A percentile compares a stretch with the other conserved stretches of the same genome.
Conservation (phyloP, 2,329 filamentous ascomycete genomes). For the Falciphora oryzae region DNA sequence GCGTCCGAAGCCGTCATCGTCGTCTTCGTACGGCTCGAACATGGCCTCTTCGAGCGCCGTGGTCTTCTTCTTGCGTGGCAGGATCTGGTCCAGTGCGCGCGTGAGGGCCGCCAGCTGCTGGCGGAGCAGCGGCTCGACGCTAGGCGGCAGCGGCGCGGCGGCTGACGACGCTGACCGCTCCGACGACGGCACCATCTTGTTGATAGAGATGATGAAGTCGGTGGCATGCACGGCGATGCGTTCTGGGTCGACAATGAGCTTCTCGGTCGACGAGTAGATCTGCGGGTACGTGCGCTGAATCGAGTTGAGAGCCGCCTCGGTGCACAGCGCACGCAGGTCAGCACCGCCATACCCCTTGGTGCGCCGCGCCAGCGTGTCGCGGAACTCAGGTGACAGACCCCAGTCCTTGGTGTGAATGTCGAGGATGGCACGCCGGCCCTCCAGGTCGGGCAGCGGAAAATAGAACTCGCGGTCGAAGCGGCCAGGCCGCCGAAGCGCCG, state of each 20-base stretch:
- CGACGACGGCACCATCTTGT: conserved; percentile 93
- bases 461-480: conserved; percentile 98
- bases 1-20: conserved; percentile 76
- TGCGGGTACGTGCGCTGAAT: conserved; percentile 95
- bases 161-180: conserved; percentile 83
- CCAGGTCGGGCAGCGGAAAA: conserved; percentile 81
- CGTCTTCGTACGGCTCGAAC: conserved; percentile 78
- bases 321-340: conserved; percentile 88
- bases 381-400: conserved; percentile 76
- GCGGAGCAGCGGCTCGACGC: conserved; percentile 75
- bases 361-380: conserved; percentile 73
- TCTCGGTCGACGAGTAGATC: conserved; percentile 86
- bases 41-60: conserved; percentile 93
- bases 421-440: conserved; percentile 77
- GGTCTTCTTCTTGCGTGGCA: conserved; percentile 79
- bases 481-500: conserved; percentile 86
- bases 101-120: conserved; percentile 67
- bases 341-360: conserved; percentile 94
- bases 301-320: conserved; percentile 90
- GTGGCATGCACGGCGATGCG: conserved; percentile 84
- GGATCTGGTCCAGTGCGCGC: conserved; percentile 62
- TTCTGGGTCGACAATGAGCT: conserved; percentile 78
- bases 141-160: conserved; percentile 71
- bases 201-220: conserved; percentile 95
- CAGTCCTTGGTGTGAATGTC: conserved; percentile 95